These are phyloP conservation scores for Penicillium sp. DNA, from an alignment of 2,329 filamentous ascomycete genomes.

Conservation along the genomic window DNA sequence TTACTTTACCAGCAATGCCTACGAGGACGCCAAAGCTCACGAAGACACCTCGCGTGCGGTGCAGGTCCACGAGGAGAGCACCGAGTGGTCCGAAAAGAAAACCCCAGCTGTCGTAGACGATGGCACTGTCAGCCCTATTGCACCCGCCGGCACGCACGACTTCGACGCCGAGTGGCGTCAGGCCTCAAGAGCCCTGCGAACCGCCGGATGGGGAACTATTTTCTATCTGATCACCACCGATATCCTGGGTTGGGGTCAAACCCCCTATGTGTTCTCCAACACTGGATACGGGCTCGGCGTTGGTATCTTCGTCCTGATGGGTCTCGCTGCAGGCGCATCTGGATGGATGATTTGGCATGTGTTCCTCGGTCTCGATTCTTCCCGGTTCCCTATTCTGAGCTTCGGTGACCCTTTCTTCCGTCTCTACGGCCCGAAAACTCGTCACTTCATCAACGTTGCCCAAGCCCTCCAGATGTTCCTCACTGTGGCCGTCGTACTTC, in stretches of 20 bases:
- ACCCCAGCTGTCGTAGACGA: neutral
- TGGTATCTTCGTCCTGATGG: conserved; percentile 23
- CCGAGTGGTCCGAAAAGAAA: conserved; percentile 5
- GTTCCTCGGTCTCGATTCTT: conserved; percentile 30
- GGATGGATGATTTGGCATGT: conserved; percentile 28
- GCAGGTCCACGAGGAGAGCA: conserved; percentile 1
- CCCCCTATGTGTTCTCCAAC: conserved; percentile 28
- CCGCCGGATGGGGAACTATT: conserved; percentile 28
- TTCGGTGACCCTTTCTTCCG: conserved; percentile 31
- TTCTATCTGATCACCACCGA: conserved; percentile 47
- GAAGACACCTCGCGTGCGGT: conserved; percentile 2
- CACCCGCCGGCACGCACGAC: neutral
- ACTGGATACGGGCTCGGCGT: conserved; percentile 32
- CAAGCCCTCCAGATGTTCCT: conserved; percentile 32
- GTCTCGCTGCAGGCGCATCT: conserved; percentile 16
- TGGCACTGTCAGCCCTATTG: neutral
- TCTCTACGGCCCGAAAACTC: conserved; percentile 14
- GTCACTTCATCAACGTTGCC: conserved; percentile 27
- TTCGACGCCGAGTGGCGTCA: neutral
- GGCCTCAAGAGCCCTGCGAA: conserved; percentile 25
- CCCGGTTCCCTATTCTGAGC: conserved; percentile 27
- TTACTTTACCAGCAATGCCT: conserved; percentile 18
- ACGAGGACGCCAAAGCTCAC: conserved; percentile 18
- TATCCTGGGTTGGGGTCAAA: conserved; percentile 34
- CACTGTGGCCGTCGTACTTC: conserved; percentile 28